These are phyloP conservation scores for Forsythia viridissima DNA, from an alignment of 257 asterid species.

Conservation along the genomic window DNA sequence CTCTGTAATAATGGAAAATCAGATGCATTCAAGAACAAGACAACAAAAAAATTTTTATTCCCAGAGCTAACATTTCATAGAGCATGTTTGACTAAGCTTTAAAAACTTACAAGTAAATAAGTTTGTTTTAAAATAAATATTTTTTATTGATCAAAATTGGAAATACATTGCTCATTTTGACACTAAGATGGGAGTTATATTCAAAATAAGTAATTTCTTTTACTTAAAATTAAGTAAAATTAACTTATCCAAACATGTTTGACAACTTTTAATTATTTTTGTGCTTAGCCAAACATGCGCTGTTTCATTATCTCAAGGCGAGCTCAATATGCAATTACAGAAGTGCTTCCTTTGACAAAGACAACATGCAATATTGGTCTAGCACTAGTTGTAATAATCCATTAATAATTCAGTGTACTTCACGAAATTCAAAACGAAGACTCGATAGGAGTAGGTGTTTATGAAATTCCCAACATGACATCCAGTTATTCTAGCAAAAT, in stretches of 20 bases:
- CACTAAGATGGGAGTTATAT: background rate
- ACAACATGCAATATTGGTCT: background rate
- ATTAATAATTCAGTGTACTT: too few species aligned
- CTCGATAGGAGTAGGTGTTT: background rate
- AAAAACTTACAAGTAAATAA: background rate
- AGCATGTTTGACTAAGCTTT: background rate
- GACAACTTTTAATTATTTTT: background rate
- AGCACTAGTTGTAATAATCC: background rate
- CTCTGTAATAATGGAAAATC: conserved; percentile 42
- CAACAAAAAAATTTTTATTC: background rate
- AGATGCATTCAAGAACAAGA: conserved; percentile 1
- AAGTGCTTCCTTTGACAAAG: background rate
- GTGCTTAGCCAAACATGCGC: background rate
- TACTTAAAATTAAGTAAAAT: background rate
- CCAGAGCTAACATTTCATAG: background rate
- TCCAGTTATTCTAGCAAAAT: background rate
- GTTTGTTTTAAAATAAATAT: background rate
- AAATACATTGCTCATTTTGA: background rate
- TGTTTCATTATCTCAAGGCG: background rate
- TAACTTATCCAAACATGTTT: background rate
- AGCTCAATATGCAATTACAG: background rate
- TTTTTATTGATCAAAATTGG: background rate
- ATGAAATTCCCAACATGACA: background rate
- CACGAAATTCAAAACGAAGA: background rate
- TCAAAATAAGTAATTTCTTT: background rate